Conservation (phyloP, 352 stramenopile species). For the Albugo candida region DNA sequence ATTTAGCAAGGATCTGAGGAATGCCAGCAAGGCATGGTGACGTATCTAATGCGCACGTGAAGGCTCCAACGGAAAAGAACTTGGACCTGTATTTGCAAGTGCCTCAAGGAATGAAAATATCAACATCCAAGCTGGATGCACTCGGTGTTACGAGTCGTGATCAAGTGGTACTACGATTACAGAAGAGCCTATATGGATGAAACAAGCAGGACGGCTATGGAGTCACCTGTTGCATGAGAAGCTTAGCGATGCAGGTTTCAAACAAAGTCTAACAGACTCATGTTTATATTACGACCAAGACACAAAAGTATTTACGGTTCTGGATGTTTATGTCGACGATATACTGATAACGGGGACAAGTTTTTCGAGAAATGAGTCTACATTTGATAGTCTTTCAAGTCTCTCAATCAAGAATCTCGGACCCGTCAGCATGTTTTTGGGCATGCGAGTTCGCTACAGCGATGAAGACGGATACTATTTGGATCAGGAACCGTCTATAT, state of each 20-base stretch:
- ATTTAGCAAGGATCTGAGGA: constrained; percentile 4
- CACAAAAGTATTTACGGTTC: background rate
- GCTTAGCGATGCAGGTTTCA: constrained; percentile 8
- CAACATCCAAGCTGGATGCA: constrained; percentile 1
- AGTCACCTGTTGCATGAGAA: constrained; percentile 7
- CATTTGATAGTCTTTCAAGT: constrained; percentile 2
- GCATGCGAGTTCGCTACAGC: constrained; percentile 10
- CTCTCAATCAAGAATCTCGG: constrained; percentile 16
- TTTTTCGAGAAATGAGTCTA: constrained; percentile 1
- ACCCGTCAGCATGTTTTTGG: constrained; percentile 9
- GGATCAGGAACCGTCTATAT: constrained; percentile 10
- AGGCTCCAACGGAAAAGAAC: constrained; percentile 7
- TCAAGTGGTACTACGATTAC: constrained; percentile 8
- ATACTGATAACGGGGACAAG: constrained; percentile 9
- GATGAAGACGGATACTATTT: constrained; percentile 1
- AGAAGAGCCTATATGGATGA: constrained; percentile 14
- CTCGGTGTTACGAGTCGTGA: constrained; percentile 2
- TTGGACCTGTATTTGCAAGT: constrained; percentile 11
- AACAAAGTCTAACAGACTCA: constrained; percentile 10
- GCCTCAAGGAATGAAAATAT: constrained; percentile 7
- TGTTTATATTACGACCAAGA: constrained; percentile 12
- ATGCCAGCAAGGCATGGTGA: constrained; percentile 13
- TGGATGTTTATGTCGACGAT: constrained; percentile 16
- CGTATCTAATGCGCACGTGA: constrained; percentile 16
- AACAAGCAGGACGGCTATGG: constrained; percentile 15